These are phyloP conservation scores for Malus sieversii DNA, from an alignment of 306 rosid genomes.

Conservation along the genomic window DNA sequence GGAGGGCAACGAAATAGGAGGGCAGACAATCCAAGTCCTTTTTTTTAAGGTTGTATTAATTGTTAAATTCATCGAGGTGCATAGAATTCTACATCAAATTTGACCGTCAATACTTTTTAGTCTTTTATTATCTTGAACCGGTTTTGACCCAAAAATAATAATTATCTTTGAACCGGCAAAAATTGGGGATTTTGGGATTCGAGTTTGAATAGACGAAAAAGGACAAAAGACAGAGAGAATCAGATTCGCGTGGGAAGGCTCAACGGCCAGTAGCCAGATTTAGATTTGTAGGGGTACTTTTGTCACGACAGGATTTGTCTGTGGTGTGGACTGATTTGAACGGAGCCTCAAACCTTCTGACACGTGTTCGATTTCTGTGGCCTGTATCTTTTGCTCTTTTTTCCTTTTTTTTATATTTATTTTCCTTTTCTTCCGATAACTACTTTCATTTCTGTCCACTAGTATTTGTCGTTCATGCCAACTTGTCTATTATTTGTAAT, in stretches of 20 bases:
- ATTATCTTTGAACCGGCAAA: too few species aligned
- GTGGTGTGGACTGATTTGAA: not conserved
- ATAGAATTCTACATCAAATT: not conserved
- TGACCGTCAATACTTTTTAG: not conserved
- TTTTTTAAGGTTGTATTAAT: not conserved
- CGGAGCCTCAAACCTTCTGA: not conserved
- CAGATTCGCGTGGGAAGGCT: conserved; percentile 12
- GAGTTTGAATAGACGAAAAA: not conserved
- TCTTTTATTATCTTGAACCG: not conserved
- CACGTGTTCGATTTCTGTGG: not conserved
- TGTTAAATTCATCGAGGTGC: not conserved
- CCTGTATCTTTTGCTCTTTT: not conserved
- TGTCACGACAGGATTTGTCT: not conserved
- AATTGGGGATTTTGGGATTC: not conserved
- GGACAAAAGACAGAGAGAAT: not conserved
- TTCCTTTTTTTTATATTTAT: not conserved
- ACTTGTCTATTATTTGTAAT: not conserved
- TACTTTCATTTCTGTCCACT: not conserved
- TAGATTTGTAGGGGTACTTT: conserved; percentile 15
- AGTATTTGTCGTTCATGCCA: not conserved
- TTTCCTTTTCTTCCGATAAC: not conserved
- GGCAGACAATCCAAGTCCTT: too few species aligned
- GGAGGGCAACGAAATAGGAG: too few species aligned
- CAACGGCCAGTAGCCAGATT: not conserved
- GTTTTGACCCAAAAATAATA: too few species aligned